Evolutionary conservation across 106 monocot species (phyloP), one percentile per base, ranked within the genome.

Genomic region (Platanthera guangdongensis): DNA sequence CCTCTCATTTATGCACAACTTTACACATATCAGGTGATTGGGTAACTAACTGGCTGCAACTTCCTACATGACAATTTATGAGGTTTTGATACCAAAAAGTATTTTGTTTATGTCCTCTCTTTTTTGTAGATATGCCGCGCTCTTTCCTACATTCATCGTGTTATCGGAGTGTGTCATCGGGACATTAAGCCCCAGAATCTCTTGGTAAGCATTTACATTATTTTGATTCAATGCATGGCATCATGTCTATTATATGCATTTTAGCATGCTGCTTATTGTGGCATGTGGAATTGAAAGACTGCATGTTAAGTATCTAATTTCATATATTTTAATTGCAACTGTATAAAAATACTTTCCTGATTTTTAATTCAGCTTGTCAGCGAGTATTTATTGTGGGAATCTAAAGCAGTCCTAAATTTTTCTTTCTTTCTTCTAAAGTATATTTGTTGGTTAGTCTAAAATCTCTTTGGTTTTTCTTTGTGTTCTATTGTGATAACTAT

Each of bases 121-220:
- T 72, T 78, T 48, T 30, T 78, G 74, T 81, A 95, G 95, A 88
- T 95, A 81, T 95, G 92, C 47, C 91, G 91, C 79, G 87, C 83
- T 50, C 89, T 92, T 82, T 85, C 87, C 69, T 95, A 95, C 50
- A 83, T 89, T 55, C 95, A 95, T 84, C 82, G 86, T 74, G 94
- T 89, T 84, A 84, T 89, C 48, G 94, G 91, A 45, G 94, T 91
- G 8, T 95, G 95, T 16, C 95, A 92, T 83, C 92, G 92, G 75
- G 95, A 95, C 77, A 95, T 95, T 68, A 95, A 95, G 32, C 95
- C 95, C 72, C 92, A 95, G 84, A 95, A 95, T 89, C 68, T 95
- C 51, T 82, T 95, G 87, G 95, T 95, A 83, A 83, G 79, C 47
- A n/a, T 48, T 48, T 47, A 47, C 39, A 16, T 70, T 70, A 70